These are phyloP conservation scores for Boletus sp. DNA, from an alignment of 768 basidiomycete genomes.

Conservation along the genomic window DNA sequence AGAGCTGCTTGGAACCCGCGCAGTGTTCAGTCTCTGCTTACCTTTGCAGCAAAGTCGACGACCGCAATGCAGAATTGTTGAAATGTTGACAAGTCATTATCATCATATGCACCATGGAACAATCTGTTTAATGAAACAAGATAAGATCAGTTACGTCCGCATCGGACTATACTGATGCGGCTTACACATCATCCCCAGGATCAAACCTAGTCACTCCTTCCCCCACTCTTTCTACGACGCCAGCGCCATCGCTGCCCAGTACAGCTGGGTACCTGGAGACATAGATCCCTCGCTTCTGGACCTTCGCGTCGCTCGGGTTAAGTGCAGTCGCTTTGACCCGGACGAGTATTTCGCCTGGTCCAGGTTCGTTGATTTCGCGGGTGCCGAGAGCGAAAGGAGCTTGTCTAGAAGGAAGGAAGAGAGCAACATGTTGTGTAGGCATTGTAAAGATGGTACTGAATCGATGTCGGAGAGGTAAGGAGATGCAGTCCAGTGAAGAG, in stretches of 20 bases:
- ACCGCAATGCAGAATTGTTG: slow-evolving; percentile 46
- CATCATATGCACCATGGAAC: slow-evolving; percentile 38
- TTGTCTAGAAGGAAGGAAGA: slow-evolving; percentile 33
- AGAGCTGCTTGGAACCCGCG: slow-evolving; percentile 1
- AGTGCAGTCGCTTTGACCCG: slow-evolving; percentile 46
- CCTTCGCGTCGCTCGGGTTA: slow-evolving; percentile 56
- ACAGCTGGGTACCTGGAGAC: slow-evolving; percentile 45
- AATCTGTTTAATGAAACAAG: slow-evolving; percentile 31
- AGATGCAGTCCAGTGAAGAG: slow-evolving; percentile 15
- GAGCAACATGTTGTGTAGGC: slow-evolving; percentile 29
- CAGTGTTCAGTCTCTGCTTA: slow-evolving; percentile 7
- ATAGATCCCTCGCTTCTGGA: slow-evolving; percentile 40
- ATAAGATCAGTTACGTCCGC: slow-evolving; percentile 24
- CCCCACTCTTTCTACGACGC: slow-evolving; percentile 50
- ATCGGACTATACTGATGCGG: slow-evolving; percentile 6
- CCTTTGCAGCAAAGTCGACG: slow-evolving; percentile 43
- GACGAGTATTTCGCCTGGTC: slow-evolving; percentile 48
- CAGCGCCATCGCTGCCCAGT: slow-evolving; percentile 50
- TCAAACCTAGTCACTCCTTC: slow-evolving; percentile 49
- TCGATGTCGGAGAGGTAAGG: slow-evolving; percentile 11
- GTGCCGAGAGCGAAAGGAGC: slow-evolving; percentile 35
- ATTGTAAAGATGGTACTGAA: slow-evolving; percentile 14
- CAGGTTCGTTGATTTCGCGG: slow-evolving; percentile 40
- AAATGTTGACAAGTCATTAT: slow-evolving; percentile 38
- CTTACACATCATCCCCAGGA: slow-evolving; percentile 54